Evolutionary conservation across 495 filamentous ascomycete genomes (phyloP), one percentile per base, ranked within the genome.

Genomic region (Terfezia claveryi): DNA sequence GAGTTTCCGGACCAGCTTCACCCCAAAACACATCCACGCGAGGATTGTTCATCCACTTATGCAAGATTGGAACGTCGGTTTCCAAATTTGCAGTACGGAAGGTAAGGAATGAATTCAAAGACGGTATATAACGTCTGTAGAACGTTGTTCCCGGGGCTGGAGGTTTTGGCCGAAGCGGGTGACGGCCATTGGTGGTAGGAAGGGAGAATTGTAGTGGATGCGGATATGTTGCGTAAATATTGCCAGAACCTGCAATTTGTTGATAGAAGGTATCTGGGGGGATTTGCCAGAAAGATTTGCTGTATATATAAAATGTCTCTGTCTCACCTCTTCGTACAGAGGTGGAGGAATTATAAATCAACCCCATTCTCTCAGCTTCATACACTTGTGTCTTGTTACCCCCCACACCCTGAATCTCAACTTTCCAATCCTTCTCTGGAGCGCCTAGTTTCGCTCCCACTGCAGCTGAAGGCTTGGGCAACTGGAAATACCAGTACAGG

Each of bases 401-500:
- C 8, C 2, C 41, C 12, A 5, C 41, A 46, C 14, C 56, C 37
- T 81, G 83, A 62, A 98, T 80, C 59, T 80, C 79, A 51, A 98
- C 79, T 12, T 79, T 72, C 91, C 91, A 98, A n/a, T 88, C 80
- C 20, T 83, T 85, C 55, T 76, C 79, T 0, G 91, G 92, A 54
- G 74, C 79, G 9, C 85, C 89, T 2, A 36, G 64, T 17, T 56
- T 54, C 4, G 46, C 27, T 7, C 51, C 37, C 5, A 56, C 20
- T 32, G 53, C 36, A 0, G 72, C 66, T 1, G 62, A 50, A 1
- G 82, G 81, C 37, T 73, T 69, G 1, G 75, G 73, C 59, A 85
- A 81, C 64, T 95, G 87, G 65, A 96, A 98, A 69, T 96, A 98
- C 92, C 92, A 96, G 68, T 82, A 92, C 37, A 96, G 69, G 1